Base-by-base conservation (phyloP, 2,329 filamentous ascomycete species). In the Epicoccum nigrum region DNA sequence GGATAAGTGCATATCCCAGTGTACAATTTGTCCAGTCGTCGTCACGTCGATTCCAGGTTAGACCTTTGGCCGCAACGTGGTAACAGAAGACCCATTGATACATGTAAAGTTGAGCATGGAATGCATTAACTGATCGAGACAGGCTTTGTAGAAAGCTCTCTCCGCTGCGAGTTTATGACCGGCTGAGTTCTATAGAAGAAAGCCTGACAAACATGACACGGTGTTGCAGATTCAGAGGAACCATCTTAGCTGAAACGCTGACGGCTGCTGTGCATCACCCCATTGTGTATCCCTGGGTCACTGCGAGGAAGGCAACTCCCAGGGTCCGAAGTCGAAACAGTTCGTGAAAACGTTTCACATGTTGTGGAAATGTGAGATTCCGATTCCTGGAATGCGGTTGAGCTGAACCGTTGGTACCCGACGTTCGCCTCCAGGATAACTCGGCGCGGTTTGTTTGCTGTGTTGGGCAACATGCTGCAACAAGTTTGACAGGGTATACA, bases 331-430 rank as follows among this genome's bases (percentile, higher is more conserved):
- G 4, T 44, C 21, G 38, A 47, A 52, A 52, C 33, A 43, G 28
- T 37, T 46, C 43, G 20, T 43, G 43, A 38, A 44, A 38, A 17
- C 33, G 49, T 52, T 52, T 47, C 49, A 40, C 17, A 43, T 34
- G 46, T 51, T 23, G 51, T 47, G 43, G 34, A 25, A 35, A 28
- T 37, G 30, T 45, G 27, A 39, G 31, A 45, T 15, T 34, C 38
- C 31, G 15, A 35, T 49, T 41, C 40, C 39, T 49, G 51, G 51
- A 41, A 40, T 45, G 40, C 16, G 45, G 51, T 44, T 34, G n/a
- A 35, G 28, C 23, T 32, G 15, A 23, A 35, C 43, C 37, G 49
- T 27, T 27, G 11, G 19, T 43, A 52, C 20, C 43, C 39, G 28
- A n/a, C 15, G 7, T 19, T 17, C n/a, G 21, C 33, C n/a, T 11